Evolutionary conservation across 768 basidiomycete genomes (phyloP), one percentile per base, ranked within the genome.

Genomic region (Tubosaeta sp.): DNA sequence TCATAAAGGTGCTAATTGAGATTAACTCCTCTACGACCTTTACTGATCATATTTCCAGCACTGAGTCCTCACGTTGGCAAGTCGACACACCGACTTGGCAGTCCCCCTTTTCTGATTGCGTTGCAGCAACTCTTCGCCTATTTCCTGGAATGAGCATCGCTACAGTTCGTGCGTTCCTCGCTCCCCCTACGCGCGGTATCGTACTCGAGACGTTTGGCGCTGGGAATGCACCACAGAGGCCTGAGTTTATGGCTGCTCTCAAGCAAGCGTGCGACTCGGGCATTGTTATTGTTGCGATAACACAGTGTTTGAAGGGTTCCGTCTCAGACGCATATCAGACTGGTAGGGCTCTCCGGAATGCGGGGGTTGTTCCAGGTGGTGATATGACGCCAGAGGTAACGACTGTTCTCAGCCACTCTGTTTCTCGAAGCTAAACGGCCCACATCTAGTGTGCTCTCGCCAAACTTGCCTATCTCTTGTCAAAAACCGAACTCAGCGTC

Each of bases 381-480:
- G 94, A 96, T 66, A 94, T 95, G 93, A 96, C 94, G 1, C 90
- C 92, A n/a, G 92, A 95, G 80, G 90, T 90, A 52, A 52, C n/a
- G 35, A 6, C 16, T 1, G 22, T 24, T n/a, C 14, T 35, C 9
- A 41, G 44, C 35, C 46, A 9, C 21, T 27, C 12, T 38, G 13
- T 13, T 11, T 39, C 14, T 39, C 34, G 13, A 34, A 29, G 18
- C 46, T 57, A 16, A 57, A 35, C 29, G 9, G n/a, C 47, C 19
- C 47, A 42, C 18, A 9, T 16, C 8, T 50, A 94, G 92, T 91
- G 90, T 52, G 94, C 94, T 2, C 79, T 96, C 18, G 78, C 91
- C 13, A 97, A 97, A 71, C 77, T 97, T 14, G 80, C 87, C 41
- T 97, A 96, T 63, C 79, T 97, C 13, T 76, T 96, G 30, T 90